Conservation (phyloP, 805 yeast species). For the Wickerhamomyces pijperi region DNA sequence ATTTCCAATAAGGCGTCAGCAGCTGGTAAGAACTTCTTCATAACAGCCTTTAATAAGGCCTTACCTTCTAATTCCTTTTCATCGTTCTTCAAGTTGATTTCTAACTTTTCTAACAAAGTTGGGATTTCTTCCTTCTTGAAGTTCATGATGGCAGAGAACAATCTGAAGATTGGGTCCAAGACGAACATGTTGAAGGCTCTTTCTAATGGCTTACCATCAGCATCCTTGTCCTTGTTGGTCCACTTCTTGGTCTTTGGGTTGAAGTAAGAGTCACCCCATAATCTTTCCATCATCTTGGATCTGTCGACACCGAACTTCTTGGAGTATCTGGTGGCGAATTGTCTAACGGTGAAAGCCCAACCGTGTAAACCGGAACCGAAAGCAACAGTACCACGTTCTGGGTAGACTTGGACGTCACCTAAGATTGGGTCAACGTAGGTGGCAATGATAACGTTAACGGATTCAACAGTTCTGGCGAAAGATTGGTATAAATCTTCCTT, state of each 20-base stretch:
- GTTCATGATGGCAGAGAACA: conserved; percentile 96
- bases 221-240: conserved; percentile 93
- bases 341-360: conserved; percentile 99
- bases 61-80: conserved; percentile 98
- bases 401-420: conserved; percentile 98
- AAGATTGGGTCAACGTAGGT: conserved; percentile 83
- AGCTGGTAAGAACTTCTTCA: conserved; percentile 99
- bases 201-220: conserved; percentile 90
- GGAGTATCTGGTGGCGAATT: conserved; percentile 95
- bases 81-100: conserved; percentile 85
- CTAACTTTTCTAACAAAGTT: conserved; percentile 84
- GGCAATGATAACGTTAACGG: conserved; percentile 96
- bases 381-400: conserved; percentile 98
- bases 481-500: conserved; percentile 99
- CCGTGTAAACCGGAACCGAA: conserved; percentile 99
- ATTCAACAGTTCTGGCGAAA: conserved; percentile 97
- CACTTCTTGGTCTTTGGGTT: conserved; percentile 99
- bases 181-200: conserved; percentile 99
- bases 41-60: conserved; percentile 94
- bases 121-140: conserved; percentile 97
- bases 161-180: conserved; percentile 97
- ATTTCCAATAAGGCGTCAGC: conserved; percentile 98
- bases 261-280: conserved; percentile 99
- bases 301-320: conserved; percentile 99
- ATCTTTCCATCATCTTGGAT: conserved; percentile 95